Evolutionary conservation across 129 eudicot species (phyloP).

Genomic region (Lonicera japonica): DNA sequence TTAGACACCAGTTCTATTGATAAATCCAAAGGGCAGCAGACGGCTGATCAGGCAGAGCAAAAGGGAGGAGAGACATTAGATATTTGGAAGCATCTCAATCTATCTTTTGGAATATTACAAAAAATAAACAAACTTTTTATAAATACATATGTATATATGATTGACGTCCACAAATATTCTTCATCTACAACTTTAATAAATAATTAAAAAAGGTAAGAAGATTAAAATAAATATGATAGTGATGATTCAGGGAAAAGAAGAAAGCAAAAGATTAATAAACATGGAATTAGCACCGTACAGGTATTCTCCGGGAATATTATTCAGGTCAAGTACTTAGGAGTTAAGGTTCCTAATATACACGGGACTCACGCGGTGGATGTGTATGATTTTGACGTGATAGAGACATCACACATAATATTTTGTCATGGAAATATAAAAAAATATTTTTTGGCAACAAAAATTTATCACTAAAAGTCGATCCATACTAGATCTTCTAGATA

Average conservation of each 20-base stretch:
- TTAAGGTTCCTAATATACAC: constrained; percentile 50
- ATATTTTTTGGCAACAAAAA: too few relatives aligned
- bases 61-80: too few relatives aligned
- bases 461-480: too few relatives aligned
- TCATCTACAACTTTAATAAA: not conserved
- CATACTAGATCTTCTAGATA: too few relatives aligned
- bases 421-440: too few relatives aligned
- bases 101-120: constrained; percentile 15
- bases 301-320: constrained; percentile 1
- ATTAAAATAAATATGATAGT: not conserved
- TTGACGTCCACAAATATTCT: constrained; percentile 5
- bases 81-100: constrained; percentile 3
- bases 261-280: constrained; percentile 1
- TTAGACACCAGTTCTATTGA: too few relatives aligned
- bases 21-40: too few relatives aligned
- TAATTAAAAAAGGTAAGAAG: constrained; percentile 5
- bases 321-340: constrained; percentile 50
- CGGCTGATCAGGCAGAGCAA: too few relatives aligned
- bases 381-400: too few relatives aligned
- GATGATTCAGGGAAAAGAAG: not conserved
- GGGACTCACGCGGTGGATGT: constrained; percentile 22
- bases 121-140: constrained; percentile 2
- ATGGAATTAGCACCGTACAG: too few relatives aligned
- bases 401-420: constrained; percentile 11
- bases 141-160: not conserved